These are phyloP conservation scores for Boletus huronensis DNA, from an alignment of 768 basidiomycete species.

Conservation along the genomic window DNA sequence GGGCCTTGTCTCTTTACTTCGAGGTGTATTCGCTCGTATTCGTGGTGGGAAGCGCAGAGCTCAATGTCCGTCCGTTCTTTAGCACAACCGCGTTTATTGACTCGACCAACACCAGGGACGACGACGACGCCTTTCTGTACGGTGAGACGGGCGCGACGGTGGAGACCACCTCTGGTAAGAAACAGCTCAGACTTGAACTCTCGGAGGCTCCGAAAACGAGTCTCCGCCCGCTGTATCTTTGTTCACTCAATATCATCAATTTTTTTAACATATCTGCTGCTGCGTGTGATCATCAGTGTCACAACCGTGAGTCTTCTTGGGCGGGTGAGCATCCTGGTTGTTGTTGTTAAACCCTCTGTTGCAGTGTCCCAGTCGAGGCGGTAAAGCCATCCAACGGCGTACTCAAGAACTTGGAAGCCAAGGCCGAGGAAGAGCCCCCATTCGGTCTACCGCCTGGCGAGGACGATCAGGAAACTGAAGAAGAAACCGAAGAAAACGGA, in stretches of 20 bases:
- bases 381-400: conserved; percentile 45
- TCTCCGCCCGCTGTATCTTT: conserved; percentile 33
- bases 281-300: conserved; percentile 49
- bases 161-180: conserved; percentile 47
- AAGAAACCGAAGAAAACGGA: conserved; percentile 22
- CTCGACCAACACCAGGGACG: conserved; percentile 48
- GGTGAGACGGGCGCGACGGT: conserved; percentile 46
- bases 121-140: conserved; percentile 80
- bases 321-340: conserved; percentile 20
- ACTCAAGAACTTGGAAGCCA: conserved; percentile 48
- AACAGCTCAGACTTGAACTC: conserved; percentile 23
- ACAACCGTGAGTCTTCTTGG: conserved; percentile 56
- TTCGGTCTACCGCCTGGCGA: conserved; percentile 23
- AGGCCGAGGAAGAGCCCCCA: conserved; percentile 37
- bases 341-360: conserved; percentile 21
- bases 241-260: conserved; percentile 36
- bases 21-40: conserved; percentile 17
- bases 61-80: conserved; percentile 28
- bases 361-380: conserved; percentile 41
- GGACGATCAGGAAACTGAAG: conserved; percentile 28
- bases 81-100: conserved; percentile 24
- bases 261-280: conserved; percentile 38
- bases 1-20: conserved; percentile 21
- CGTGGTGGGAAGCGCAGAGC: conserved; percentile 21
- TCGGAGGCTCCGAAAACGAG: conserved; percentile 25